A percentile compares a stretch with the other conserved stretches of the same genome.
Evolutionary conservation across 805 yeast species (phyloP).

Genomic region (Spathaspora arborariae): DNA sequence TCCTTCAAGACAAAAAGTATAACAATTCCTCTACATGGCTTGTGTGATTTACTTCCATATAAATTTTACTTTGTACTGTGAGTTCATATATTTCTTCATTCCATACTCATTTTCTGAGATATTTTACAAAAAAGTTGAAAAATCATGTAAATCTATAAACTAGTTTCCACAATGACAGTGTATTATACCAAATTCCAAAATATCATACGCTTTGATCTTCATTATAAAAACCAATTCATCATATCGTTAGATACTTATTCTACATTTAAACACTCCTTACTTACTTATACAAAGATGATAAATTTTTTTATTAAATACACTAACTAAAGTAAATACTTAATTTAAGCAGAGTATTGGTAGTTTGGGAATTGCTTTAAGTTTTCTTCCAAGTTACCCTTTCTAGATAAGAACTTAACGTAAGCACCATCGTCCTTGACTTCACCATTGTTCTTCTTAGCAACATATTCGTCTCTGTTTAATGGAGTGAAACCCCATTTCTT

Average conservation of each 20-base stretch:
- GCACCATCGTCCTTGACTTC: constrained; percentile 99
- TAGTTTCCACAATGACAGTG: too few species aligned
- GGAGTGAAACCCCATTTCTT: constrained; percentile 99
- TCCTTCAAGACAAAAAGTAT: too few species aligned
- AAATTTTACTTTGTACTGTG: too few species aligned
- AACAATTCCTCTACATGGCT: too few species aligned
- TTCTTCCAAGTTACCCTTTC: constrained; percentile 90
- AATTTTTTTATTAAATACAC: not conserved
- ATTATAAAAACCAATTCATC: not conserved
- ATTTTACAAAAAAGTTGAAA: too few species aligned
- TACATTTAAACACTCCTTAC: not conserved
- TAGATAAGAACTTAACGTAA: constrained; percentile 96
- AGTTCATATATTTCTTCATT: too few species aligned
- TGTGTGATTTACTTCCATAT: too few species aligned
- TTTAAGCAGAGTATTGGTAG: constrained; percentile 44
- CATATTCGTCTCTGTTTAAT: constrained; percentile 96
- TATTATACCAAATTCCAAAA: too few species aligned
- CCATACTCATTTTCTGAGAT: too few species aligned
- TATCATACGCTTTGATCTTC: too few species aligned
- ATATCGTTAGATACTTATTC: not conserved
- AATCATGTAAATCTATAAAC: too few species aligned
- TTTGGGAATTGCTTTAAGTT: constrained; percentile 95
- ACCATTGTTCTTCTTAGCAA: constrained; percentile 91
- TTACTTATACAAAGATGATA: not conserved
- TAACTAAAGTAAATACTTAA: not conserved